Base-by-base conservation (phyloP, 768 basidiomycete genomes). In the Kwoniella dendrophila region DNA sequence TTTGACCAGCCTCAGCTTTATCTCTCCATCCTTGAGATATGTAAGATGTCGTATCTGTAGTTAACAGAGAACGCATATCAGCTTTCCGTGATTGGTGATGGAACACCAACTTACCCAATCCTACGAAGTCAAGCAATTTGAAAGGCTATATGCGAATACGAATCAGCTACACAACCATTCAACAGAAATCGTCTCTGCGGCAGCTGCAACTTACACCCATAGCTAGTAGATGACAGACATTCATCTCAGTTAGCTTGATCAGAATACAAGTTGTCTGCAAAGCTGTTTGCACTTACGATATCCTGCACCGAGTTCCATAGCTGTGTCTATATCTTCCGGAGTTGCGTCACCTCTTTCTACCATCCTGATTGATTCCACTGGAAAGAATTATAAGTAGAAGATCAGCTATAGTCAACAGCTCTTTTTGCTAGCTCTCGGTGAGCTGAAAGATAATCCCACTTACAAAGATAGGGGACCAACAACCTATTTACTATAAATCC, bases 301-400 rank as follows among this genome's bases (percentile, higher is more conserved):
- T 16, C 82, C 81, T 1, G 81, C 81, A 0, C 82, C 82, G 1
- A 82, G 71, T 66, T 81, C 80, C 82, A 82, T 82, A 14, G 81
- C 81, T n/a, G 70, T 72, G 64, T 82, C 81, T 47, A 82, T 72
- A 66, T 82, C 81, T 51, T 78, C 71, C 1, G 66, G 70, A 1
- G 80, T 72, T 0, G 81, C 82, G 29, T 82, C 82, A 3, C 81
- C 81, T 24, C 82, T 70, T 62, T 82, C 81, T 14, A 80, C 72
- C 81, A 82, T 82, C 38, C 79, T 59, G 43, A 82, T 79, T 2
- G 80, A 79, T 62, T 82, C 81, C 50, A 81, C 77, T 78, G 32
- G 18, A 12, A 11, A 30, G 3, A 27, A n/a, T 8, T 0, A 3
- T 11, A 54, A n/a, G 11, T 16, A 36, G 34, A 36, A 40, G 22